Conservation (phyloP, 805 yeast species). For the Sugiyamaella smithiae region DNA sequence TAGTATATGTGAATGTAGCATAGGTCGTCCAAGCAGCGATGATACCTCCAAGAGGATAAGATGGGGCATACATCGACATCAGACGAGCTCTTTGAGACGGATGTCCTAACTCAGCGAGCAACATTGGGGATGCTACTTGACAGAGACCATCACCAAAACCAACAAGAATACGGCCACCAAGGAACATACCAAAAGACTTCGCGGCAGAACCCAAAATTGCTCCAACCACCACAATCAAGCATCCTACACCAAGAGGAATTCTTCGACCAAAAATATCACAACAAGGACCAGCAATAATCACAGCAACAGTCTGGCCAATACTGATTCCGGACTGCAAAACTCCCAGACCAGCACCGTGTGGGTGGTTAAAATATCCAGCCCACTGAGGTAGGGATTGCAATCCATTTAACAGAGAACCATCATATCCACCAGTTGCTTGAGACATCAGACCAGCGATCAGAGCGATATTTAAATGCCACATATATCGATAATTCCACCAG, state of each 20-base stretch:
- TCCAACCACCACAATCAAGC: slow-evolving; percentile 55
- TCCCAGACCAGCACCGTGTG: slow-evolving; percentile 18
- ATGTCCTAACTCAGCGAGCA: slow-evolving; percentile 73
- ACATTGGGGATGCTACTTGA: slow-evolving; percentile 78
- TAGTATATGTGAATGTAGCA: slow-evolving; percentile 3
- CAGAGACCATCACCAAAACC: slow-evolving; percentile 74
- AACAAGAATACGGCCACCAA: slow-evolving; percentile 65
- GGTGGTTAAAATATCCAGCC: slow-evolving; percentile 17
- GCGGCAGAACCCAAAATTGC: slow-evolving; percentile 45
- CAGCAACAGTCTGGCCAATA: slow-evolving; percentile 69
- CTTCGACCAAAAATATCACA: slow-evolving; percentile 67
- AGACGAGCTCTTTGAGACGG: slow-evolving; percentile 59
- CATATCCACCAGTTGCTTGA: slow-evolving; percentile 19
- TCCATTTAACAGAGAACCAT: slow-evolving; percentile 20
- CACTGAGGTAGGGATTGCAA: slow-evolving; percentile 27
- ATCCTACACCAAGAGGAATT: slow-evolving; percentile 53
- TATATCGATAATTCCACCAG: slow-evolving; percentile 13
- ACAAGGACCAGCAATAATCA: slow-evolving; percentile 52
- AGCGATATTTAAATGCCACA: slow-evolving; percentile 17
- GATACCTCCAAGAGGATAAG: slow-evolving; percentile 66
- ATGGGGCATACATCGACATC: slow-evolving; percentile 65
- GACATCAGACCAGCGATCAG: slow-evolving; percentile 16
- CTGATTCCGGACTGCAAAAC: slow-evolving; percentile 14
- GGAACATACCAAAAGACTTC: slow-evolving; percentile 56
- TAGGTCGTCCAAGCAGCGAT: slow-evolving; percentile 71